A percentile compares a stretch with the other conserved stretches of the same genome.
phyloP scores from a whole-genome alignment of 1,139 yeast genomes.

The Candida frijolesensis region DNA sequence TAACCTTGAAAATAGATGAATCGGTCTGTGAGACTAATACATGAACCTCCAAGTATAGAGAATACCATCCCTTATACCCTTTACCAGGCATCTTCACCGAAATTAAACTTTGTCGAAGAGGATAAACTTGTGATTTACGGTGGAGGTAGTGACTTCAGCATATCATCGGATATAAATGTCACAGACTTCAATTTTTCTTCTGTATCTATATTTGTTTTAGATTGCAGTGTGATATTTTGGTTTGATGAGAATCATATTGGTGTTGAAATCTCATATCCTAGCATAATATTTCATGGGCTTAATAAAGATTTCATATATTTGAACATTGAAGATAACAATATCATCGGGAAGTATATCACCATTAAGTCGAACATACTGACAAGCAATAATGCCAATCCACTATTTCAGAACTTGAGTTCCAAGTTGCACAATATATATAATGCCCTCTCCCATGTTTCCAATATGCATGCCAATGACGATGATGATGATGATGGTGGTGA shows the following conservation, averaged over 20 bases:
- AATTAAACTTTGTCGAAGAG: slow-evolving; percentile 34
- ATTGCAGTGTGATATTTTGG: slow-evolving; percentile 42
- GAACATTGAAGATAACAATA: slow-evolving; percentile 25
- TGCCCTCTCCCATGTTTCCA: slow-evolving; percentile 42
- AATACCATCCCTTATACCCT: slow-evolving; percentile 39
- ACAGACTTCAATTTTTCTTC: slow-evolving; percentile 10
- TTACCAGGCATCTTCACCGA: slow-evolving; percentile 45
- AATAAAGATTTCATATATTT: slow-evolving; percentile 32
- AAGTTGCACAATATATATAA: slow-evolving; percentile 29
- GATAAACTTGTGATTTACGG: slow-evolving; percentile 47
- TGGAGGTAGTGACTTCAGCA: slow-evolving; percentile 28
- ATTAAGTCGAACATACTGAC: neutral
- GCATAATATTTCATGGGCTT: slow-evolving; percentile 42
- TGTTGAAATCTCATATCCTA: slow-evolving; percentile 42
- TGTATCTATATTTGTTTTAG: slow-evolving; percentile 40
- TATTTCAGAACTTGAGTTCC: slow-evolving; percentile 13
- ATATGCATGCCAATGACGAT: slow-evolving; percentile 33
- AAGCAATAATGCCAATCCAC: slow-evolving; percentile 8
- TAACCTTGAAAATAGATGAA: slow-evolving; percentile 13
- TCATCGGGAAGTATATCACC: slow-evolving; percentile 2
- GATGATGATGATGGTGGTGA: slow-evolving; percentile 23
- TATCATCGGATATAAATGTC: neutral
- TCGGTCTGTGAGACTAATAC: slow-evolving; percentile 23
- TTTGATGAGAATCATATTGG: slow-evolving; percentile 30
- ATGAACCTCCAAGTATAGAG: slow-evolving; percentile 43